phyloP scores from a whole-genome alignment of 768 basidiomycete species.

The Lactarius vividus region DNA sequence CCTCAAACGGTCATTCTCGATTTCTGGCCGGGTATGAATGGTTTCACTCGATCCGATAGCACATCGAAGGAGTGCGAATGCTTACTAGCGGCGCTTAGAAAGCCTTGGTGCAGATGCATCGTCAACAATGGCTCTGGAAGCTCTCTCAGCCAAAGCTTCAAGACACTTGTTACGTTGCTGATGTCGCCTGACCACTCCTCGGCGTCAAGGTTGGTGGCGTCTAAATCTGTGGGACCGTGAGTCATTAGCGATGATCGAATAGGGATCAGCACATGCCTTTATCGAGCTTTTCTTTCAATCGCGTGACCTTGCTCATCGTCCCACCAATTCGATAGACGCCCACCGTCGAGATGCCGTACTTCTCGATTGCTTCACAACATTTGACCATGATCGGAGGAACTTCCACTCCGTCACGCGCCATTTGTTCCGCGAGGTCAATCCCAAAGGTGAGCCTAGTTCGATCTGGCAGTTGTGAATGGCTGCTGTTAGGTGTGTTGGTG shows the following conservation, averaged over 20 bases:
- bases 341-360: conserved; percentile 75
- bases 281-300: conserved; percentile 80
- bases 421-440: conserved; percentile 88
- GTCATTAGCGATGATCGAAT: neutral
- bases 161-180: conserved; percentile 90
- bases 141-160: conserved; percentile 96
- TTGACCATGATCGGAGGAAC: conserved; percentile 85
- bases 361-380: conserved; percentile 90
- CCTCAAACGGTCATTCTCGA: conserved; percentile 91
- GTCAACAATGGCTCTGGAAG: conserved; percentile 93
- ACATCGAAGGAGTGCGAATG: conserved; percentile 20
- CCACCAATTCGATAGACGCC: conserved; percentile 96
- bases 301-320: conserved; percentile 80
- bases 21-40: conserved; percentile 46
- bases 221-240: conserved; percentile 55
- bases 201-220: conserved; percentile 80
- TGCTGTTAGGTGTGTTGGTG: conserved; percentile 33
- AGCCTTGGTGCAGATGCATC: conserved; percentile 77
- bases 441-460: conserved; percentile 86
- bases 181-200: conserved; percentile 93
- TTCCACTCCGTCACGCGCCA: conserved; percentile 86
- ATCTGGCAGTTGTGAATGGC: conserved; percentile 43
- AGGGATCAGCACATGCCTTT: conserved; percentile 52
- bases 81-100: conserved; percentile 94
- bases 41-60: neutral